Conservation (phyloP, 2,329 filamentous ascomycete species). For the Whalleya microplaca region DNA sequence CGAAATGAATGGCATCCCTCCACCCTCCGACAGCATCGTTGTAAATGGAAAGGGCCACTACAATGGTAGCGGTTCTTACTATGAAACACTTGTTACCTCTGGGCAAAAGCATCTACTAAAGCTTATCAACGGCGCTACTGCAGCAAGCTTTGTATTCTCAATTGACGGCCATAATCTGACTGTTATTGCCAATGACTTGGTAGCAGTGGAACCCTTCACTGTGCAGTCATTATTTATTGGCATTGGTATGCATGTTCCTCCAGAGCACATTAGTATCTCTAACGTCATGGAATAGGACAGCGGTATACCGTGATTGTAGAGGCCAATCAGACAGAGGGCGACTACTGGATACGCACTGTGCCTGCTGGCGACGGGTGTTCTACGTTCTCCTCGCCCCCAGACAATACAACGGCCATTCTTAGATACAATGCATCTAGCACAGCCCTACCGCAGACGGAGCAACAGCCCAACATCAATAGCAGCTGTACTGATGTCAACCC, state of each 20-base stretch:
- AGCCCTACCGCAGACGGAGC: slow-evolving; percentile 32
- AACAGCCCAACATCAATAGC: slow-evolving; percentile 2
- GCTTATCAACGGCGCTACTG: slow-evolving; percentile 50
- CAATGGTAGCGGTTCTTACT: slow-evolving; percentile 29
- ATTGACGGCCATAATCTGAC: slow-evolving; percentile 54
- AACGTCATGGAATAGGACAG: slow-evolving; percentile 36
- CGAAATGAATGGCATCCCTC: slow-evolving; percentile 12
- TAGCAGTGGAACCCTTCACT: slow-evolving; percentile 51
- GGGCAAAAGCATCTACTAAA: slow-evolving; percentile 47
- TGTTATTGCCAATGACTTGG: slow-evolving; percentile 53
- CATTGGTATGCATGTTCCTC: slow-evolving; percentile 40
- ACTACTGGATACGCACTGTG: slow-evolving; percentile 37
- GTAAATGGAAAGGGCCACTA: slow-evolving; percentile 41
- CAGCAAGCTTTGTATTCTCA: slow-evolving; percentile 46
- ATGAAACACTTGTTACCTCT: slow-evolving; percentile 33
- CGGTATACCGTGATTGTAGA: slow-evolving; percentile 28
- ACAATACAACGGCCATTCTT: slow-evolving; percentile 31
- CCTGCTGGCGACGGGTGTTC: slow-evolving; percentile 16
- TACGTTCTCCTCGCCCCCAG: slow-evolving; percentile 12
- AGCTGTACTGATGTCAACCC: slow-evolving; percentile 18
- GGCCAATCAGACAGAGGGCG: slow-evolving; percentile 12
- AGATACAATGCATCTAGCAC: slow-evolving; percentile 32
- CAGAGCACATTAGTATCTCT: not conserved
- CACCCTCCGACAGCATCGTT: slow-evolving; percentile 36
- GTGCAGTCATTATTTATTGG: slow-evolving; percentile 50